A percentile compares a stretch with the other conserved stretches of the same genome.
phyloP scores from a whole-genome alignment of 2,329 filamentous ascomycete species.

The Neofusicoccum sp. region DNA sequence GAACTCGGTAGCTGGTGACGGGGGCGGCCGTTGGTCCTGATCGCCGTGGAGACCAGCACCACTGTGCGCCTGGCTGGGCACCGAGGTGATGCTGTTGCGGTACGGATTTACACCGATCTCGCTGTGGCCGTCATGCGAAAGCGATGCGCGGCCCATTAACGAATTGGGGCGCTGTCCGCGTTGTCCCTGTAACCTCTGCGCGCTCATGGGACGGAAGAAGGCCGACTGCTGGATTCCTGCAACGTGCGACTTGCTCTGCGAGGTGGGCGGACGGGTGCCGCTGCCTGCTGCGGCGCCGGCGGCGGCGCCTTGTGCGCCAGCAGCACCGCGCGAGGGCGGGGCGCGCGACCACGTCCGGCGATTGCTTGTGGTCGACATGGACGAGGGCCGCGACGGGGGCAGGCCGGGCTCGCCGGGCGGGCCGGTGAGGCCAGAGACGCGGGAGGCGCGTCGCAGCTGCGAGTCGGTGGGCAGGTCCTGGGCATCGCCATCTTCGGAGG shows the following conservation, averaged over 20 bases:
- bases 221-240: slow-evolving; percentile 85
- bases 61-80: slow-evolving; percentile 23
- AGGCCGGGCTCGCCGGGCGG: slow-evolving; percentile 52
- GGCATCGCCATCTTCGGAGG: slow-evolving; percentile 54
- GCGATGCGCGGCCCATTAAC: slow-evolving; percentile 36
- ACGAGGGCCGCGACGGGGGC: slow-evolving; percentile 50
- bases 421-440: slow-evolving; percentile 45
- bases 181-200: slow-evolving; percentile 89
- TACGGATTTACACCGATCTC: slow-evolving; percentile 38
- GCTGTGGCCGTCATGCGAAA: slow-evolving; percentile 35
- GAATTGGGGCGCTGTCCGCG: slow-evolving; percentile 61
- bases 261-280: slow-evolving; percentile 58
- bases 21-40: slow-evolving; percentile 51
- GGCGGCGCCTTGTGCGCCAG: slow-evolving; percentile 28
- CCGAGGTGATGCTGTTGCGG: slow-evolving; percentile 43
- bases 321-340: slow-evolving; percentile 60
- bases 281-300: background rate
- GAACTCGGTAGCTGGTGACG: slow-evolving; percentile 78
- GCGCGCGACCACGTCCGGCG: slow-evolving; percentile 57
- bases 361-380: slow-evolving; percentile 42
- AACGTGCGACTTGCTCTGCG: slow-evolving; percentile 82
- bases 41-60: background rate
- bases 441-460: slow-evolving; percentile 29
- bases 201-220: slow-evolving; percentile 97
- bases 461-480: slow-evolving; percentile 32